Evolutionary conservation across 164 flowering plant genomes (phyloP).

Genomic region (Aristolochia californica): DNA sequence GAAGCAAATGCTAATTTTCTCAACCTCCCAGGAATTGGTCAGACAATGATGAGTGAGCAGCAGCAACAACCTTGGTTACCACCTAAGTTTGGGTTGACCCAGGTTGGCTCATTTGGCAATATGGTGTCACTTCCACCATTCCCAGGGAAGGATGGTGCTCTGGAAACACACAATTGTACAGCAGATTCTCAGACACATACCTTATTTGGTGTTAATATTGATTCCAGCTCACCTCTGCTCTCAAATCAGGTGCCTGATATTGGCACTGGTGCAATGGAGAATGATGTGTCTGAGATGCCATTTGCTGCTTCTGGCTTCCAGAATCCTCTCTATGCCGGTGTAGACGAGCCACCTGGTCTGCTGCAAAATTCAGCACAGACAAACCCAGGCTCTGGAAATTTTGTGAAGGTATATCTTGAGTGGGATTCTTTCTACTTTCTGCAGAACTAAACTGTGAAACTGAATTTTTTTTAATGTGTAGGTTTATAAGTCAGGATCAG

Average conservation of each 20-base stretch:
- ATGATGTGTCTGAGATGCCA: conserved; percentile 40
- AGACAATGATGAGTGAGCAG: conserved; percentile 34
- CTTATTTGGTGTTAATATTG: conserved; percentile 50
- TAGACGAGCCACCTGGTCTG: conserved; percentile 54
- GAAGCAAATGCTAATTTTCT: conserved; percentile 6
- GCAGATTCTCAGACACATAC: conserved; percentile 46
- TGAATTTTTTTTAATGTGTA: conserved; percentile 15
- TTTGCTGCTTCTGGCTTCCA: conserved; percentile 47
- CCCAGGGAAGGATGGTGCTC: conserved; percentile 15
- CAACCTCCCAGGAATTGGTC: conserved; percentile 30
- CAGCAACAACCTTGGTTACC: conserved; percentile 38
- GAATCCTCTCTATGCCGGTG: conserved; percentile 43
- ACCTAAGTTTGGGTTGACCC: conserved; percentile 33
- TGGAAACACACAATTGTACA: conserved; percentile 36
- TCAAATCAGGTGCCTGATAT: conserved; percentile 42
- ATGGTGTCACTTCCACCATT: conserved; percentile 9
- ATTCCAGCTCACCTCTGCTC: conserved; percentile 40
- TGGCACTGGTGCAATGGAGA: conserved; percentile 31
- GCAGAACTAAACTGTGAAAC: background rate
- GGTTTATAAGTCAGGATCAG: conserved; percentile 79
- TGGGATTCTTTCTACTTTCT: background rate
- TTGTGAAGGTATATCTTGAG: conserved; percentile 50
- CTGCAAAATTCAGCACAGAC: conserved; percentile 45
- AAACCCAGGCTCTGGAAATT: conserved; percentile 36
- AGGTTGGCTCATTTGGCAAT: conserved; percentile 13